phyloP scores from a whole-genome alignment of 1,284 basidiomycete genomes.

The Trichosporon coremiiforme region DNA sequence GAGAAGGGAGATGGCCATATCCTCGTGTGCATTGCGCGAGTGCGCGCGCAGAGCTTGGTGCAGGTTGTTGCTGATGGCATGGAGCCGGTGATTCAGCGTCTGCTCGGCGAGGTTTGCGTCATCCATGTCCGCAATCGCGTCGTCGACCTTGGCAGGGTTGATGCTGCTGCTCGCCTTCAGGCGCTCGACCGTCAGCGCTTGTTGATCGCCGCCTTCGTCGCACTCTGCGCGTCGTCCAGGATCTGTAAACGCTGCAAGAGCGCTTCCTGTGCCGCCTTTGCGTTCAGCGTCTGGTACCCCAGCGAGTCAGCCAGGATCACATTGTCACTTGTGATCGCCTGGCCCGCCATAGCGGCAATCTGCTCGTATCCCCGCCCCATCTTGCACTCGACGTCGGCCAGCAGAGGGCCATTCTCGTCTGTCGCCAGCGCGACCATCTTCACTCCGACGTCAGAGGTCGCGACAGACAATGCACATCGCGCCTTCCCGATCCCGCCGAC shows the following conservation, averaged over 20 bases:
- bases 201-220: slow-evolving; percentile 85
- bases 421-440: slow-evolving; percentile 84
- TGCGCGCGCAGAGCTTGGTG: slow-evolving; percentile 80
- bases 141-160: slow-evolving; percentile 80
- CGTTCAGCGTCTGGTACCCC: slow-evolving; percentile 90
- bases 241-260: slow-evolving; percentile 80
- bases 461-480: slow-evolving; percentile 72
- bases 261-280: slow-evolving; percentile 84
- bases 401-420: slow-evolving; percentile 76
- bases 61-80: slow-evolving; percentile 87
- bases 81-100: slow-evolving; percentile 73
- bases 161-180: slow-evolving; percentile 86
- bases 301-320: slow-evolving; percentile 88
- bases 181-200: slow-evolving; percentile 88
- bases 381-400: slow-evolving; percentile 77
- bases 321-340: slow-evolving; percentile 81
- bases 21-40: slow-evolving; percentile 82
- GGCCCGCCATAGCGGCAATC: slow-evolving; percentile 77
- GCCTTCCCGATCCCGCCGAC: slow-evolving; percentile 78
- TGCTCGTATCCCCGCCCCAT: slow-evolving; percentile 82
- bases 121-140: slow-evolving; percentile 88
- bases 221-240: slow-evolving; percentile 86
- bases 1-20: slow-evolving; percentile 79
- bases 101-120: slow-evolving; percentile 89
- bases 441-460: slow-evolving; percentile 82